phyloP scores from a whole-genome alignment of 805 yeast genomes.

The Debaryomyces prosopidis region DNA sequence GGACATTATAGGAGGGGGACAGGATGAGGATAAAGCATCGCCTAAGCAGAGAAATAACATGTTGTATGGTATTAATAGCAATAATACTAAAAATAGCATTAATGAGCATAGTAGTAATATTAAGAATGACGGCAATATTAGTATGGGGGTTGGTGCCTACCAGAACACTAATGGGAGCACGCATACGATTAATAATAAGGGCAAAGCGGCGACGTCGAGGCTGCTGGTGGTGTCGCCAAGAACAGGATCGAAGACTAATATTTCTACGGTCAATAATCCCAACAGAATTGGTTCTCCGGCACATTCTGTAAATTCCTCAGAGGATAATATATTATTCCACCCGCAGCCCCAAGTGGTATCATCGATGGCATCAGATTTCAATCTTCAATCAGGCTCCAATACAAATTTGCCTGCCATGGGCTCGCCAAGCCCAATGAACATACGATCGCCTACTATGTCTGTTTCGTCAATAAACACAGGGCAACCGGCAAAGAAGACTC shows the following conservation, averaged over 20 bases:
- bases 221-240: slow-evolving; percentile 1
- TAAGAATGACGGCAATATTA: neutral
- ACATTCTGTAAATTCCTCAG: slow-evolving; percentile 5
- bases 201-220: neutral
- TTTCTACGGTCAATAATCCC: slow-evolving; percentile 3
- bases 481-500: slow-evolving; percentile 5
- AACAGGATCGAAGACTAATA: slow-evolving; percentile 2
- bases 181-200: neutral
- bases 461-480: slow-evolving; percentile 17
- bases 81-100: neutral
- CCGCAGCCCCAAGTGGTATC: slow-evolving; percentile 7
- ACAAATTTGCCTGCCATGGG: slow-evolving; percentile 17
- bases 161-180: neutral
- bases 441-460: slow-evolving; percentile 12
- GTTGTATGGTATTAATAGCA: neutral
- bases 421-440: neutral
- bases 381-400: neutral
- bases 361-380: neutral
- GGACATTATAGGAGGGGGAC: slow-evolving; percentile 5
- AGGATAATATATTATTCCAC: slow-evolving; percentile 4
- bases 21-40: slow-evolving; percentile 11
- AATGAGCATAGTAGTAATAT: neutral
- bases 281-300: slow-evolving; percentile 5
- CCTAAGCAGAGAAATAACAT: slow-evolving; percentile 9
- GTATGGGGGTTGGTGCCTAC: neutral